Evolutionary conservation across 441 rosid genomes (phyloP).

Genomic region (Flueggea neowawraea): DNA sequence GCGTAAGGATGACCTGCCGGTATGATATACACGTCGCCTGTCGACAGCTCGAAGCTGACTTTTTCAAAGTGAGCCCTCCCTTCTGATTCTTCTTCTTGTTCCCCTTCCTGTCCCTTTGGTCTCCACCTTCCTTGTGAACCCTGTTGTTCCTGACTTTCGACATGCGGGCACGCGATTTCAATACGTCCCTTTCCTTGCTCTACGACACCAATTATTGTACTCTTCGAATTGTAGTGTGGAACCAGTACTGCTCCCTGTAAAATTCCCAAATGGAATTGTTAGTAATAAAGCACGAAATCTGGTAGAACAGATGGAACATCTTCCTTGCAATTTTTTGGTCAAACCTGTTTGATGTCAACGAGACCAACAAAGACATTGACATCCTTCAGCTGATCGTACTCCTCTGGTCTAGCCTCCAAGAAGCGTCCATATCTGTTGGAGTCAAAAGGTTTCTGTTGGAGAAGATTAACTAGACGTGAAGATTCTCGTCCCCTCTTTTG

Average conservation of each 20-base stretch:
- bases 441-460: slow-evolving; percentile 27
- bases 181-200: slow-evolving; percentile 40
- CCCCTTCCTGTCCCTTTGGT: too few species aligned
- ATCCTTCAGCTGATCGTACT: slow-evolving; percentile 40
- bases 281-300: too few species aligned
- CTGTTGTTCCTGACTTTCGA: slow-evolving; percentile 8
- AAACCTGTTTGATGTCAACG: slow-evolving; percentile 34
- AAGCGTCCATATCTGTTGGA: slow-evolving; percentile 47
- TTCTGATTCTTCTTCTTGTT: slow-evolving; percentile 15
- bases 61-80: slow-evolving; percentile 24
- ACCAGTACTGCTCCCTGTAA: slow-evolving; percentile 40
- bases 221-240: slow-evolving; percentile 45
- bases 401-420: slow-evolving; percentile 38
- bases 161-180: slow-evolving; percentile 60
- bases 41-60: slow-evolving; percentile 31
- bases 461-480: slow-evolving; percentile 31
- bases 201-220: slow-evolving; percentile 25
- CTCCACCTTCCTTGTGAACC: slow-evolving; percentile 3
- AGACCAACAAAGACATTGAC: slow-evolving; percentile 24
- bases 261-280: neutral
- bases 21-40: slow-evolving; percentile 43
- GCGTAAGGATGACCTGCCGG: slow-evolving; percentile 52
- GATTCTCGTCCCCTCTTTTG: slow-evolving; percentile 3
- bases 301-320: too few species aligned
- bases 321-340: neutral